Evolutionary conservation across 106 monocot species (phyloP), one percentile per base, ranked within the genome.

Genomic region (Cymbidium sinense): DNA sequence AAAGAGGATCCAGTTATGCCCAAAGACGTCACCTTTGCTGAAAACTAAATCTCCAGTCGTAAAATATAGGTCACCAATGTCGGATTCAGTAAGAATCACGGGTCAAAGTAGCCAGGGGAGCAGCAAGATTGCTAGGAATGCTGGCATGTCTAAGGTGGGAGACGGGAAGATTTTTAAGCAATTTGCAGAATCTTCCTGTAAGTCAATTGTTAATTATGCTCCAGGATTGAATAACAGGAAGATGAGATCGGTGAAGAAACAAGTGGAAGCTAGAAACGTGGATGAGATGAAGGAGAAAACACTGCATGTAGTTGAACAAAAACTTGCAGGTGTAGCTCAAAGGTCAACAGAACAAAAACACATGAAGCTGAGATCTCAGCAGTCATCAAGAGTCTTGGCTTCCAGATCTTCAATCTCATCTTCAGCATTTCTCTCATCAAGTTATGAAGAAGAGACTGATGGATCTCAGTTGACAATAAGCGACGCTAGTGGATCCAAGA

Each of bases 251-350:
- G 76, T n/a, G 7, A 83, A 80, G 80, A 77, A 23, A 43, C 77
- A 73, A 78, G 64, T 54, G 33, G 50, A 43, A 44, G 70, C 74
- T 74, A 47, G 76, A 33, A 80, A 78, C 74, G 13, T 30, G 21
- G 70, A 85, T 12, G 37, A 29, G 29, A 20, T 7, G 15, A 29
- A 44, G 51, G 70, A 70, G 34, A 92, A 87, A 80, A 78, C 81
- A 23, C 43, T 92, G 7, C 71, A 85, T 78, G 78, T 76, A 17
- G 34, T 89, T 17, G 83, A 81, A 33, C 61, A 78, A 76, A 83
- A 80, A 81, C 25, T 54, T 73, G 67, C 65, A 17, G 37, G 34
- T 0, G 65, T 12, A 43, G 71, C 74, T 70, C 12, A 12, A 7
- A 77, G 75, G 28, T 39, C 67, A 1, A 9, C 41, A 54, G 58